Evolutionary conservation across 441 rosid species (phyloP).

Genomic region (Biscutella laevigata): DNA sequence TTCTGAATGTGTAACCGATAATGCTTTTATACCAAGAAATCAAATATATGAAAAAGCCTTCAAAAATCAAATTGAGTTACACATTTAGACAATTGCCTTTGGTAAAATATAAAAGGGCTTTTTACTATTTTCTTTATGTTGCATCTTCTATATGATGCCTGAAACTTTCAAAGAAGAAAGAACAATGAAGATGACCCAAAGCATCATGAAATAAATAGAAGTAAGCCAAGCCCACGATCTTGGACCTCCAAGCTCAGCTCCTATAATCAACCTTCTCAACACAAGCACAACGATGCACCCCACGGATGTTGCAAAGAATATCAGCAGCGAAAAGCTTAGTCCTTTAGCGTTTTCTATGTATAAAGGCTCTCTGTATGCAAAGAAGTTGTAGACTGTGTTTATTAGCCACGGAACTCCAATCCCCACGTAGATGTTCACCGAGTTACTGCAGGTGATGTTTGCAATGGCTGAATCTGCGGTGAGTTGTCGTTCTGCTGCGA

Average conservation of each 20-base stretch:
- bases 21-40: no score
- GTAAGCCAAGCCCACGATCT: conserved; percentile 85
- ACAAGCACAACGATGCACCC: conserved; percentile 75
- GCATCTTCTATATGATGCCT: conserved; percentile 40
- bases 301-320: conserved; percentile 70
- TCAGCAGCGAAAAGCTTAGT: conserved; percentile 71
- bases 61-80: no score
- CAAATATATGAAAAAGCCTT: no score
- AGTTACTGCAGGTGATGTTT: conserved; percentile 92
- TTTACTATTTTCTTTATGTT: no score
- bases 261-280: conserved; percentile 57
- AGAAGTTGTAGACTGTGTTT: conserved; percentile 67
- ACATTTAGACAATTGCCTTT: no score
- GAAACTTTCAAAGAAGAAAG: conserved; percentile 66
- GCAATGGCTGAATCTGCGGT: conserved; percentile 95
- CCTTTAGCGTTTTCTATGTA: conserved; percentile 57
- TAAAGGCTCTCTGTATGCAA: conserved; percentile 58
- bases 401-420: conserved; percentile 89
- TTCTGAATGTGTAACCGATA: no score
- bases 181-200: conserved; percentile 69
- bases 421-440: conserved; percentile 83
- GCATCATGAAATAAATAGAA: conserved; percentile 54
- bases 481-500: conserved; percentile 78
- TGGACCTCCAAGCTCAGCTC: conserved; percentile 90
- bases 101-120: no score